Conservation (phyloP, 1,284 basidiomycete species). For the Agroathelia rolfsii region DNA sequence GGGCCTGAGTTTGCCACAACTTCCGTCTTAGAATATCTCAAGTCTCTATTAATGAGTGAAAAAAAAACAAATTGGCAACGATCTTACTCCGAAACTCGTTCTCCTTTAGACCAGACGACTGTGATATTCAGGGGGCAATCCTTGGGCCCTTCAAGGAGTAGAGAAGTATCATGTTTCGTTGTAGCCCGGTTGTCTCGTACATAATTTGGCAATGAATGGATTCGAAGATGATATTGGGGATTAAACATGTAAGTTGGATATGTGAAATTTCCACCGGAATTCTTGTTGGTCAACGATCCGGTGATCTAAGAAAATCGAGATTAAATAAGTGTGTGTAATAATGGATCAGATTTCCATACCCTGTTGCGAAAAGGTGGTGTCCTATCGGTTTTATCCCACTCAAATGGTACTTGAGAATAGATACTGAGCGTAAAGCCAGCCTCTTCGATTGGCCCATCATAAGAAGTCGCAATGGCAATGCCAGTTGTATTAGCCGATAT, state of each 20-base stretch:
- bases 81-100: conserved; percentile 65
- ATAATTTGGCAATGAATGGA: conserved; percentile 40
- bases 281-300: conserved; percentile 58
- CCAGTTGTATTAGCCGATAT: conserved; percentile 27
- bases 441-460: conserved; percentile 51
- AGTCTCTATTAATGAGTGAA: conserved; percentile 4
- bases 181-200: conserved; percentile 8
- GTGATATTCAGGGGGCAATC: conserved; percentile 71
- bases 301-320: conserved; percentile 33
- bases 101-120: conserved; percentile 66
- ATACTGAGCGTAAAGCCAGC: conserved; percentile 57
- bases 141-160: conserved; percentile 50
- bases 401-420: conserved; percentile 32
- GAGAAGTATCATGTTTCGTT: conserved; percentile 31
- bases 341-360: conserved; percentile 18
- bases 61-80: conserved; percentile 1
- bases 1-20: conserved; percentile 66
- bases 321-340: conserved; percentile 8
- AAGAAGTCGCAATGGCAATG: conserved; percentile 50
- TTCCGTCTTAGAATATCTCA: conserved; percentile 54
- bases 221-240: conserved; percentile 72
- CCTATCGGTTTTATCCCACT: conserved; percentile 37
- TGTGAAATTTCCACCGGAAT: conserved; percentile 76
- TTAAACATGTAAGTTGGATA: conserved; percentile 81
- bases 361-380: conserved; percentile 34